A percentile compares a stretch with the other conserved stretches of the same genome.
These are phyloP conservation scores for Sclerotinia subarctica DNA, from an alignment of 2,329 filamentous ascomycete species.

Conservation along the genomic window DNA sequence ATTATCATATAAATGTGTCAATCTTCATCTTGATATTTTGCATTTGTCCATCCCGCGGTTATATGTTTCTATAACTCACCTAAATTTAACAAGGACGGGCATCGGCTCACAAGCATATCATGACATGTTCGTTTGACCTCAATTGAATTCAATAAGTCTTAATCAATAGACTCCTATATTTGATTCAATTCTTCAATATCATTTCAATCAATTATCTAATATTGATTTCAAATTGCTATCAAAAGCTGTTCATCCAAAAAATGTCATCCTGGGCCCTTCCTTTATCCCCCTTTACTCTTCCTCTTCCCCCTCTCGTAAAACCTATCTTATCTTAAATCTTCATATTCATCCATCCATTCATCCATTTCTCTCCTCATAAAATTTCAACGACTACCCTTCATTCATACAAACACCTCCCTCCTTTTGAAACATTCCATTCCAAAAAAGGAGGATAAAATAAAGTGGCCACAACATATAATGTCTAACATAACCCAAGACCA, in stretches of 20 bases:
- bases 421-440: neutral
- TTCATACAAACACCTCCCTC: neutral
- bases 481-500: neutral
- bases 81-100: no score
- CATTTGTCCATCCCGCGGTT: no score
- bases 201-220: neutral
- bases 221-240: neutral
- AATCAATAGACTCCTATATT: neutral
- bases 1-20: no score
- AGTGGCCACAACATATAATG: neutral
- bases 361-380: neutral
- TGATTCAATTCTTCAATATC: neutral
- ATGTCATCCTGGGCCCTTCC: no score
- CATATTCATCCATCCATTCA: neutral
- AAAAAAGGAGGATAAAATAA: neutral
- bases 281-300: neutral
- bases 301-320: neutral
- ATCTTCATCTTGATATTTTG: no score
- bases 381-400: neutral
- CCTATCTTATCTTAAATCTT: neutral
- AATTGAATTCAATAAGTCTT: no score
- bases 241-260: neutral
- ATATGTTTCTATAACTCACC: no score
- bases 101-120: no score
- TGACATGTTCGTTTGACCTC: no score